Evolutionary conservation across 495 filamentous ascomycete genomes (phyloP), one percentile per base, ranked within the genome.

Genomic region (Penicillium odoratum): DNA sequence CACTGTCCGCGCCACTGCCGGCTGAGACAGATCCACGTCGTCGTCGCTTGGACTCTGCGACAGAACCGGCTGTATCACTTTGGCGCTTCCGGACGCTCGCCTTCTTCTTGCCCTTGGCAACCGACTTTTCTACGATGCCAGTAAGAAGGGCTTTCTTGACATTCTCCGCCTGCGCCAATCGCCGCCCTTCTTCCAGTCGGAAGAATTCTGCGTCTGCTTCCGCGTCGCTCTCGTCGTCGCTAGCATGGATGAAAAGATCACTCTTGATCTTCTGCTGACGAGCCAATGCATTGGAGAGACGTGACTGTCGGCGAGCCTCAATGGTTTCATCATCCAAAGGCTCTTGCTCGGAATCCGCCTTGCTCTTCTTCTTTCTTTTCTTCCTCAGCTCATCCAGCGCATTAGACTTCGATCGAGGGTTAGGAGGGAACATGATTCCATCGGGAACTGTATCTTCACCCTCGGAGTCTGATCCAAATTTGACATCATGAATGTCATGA

Each of bases 181-280:
- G 71, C 57, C 79, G 72, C 56, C 81, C 72, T 68, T 81, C 79
- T 71, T 94, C 90, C n/a, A 78, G 72, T 6, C 67, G 79, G 74
- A 92, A 95, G 69, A 94, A 96, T 42, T 81, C 81, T 53, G 68
- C 70, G 64, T 90, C 84, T 40, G 76, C 75, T 49, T 88, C 85
- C 34, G 80, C 85, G 53, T 88, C 88, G n/a, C 79, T 84, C 58
- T 95, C 91, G 54, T 94, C 91, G 58, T 91, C 89, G 68, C 86
- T 90, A 36, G 85, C 83, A 58, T 87, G 80, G 36, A 98, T 88
- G 69, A 85, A 95, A 40, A 93, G 71, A 18, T 84, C 84, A 67
- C 88, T 92, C 79, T 97, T 97, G 69, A 96, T 90, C 68, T 88
- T 88, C 18, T 76, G 76, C 55, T 82, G 78, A 67, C 90, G 88